Base-by-base conservation (phyloP, 331 rosid genomes). In the Prunus yedoensis region DNA sequence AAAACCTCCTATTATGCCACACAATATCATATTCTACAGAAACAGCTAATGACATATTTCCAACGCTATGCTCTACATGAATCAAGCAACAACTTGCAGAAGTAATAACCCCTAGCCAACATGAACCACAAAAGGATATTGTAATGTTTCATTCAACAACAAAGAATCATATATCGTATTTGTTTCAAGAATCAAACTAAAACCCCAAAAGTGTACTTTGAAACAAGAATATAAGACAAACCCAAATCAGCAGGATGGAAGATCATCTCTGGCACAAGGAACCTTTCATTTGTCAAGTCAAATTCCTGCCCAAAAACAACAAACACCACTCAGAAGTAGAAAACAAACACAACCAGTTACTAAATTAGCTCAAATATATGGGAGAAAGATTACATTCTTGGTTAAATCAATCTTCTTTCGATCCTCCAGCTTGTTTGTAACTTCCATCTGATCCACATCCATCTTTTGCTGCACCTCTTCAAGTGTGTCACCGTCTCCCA, bases 191-290 rank as follows among this genome's bases (percentile, higher is more conserved):
- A 53, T 9, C 60, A 71, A 62, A 49, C 56, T n/a, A 54, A 49
- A 54, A 35, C 43, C 46, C 56, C 17, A 18, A 15, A 20, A 38
- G 16, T 13, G 43, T 38, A 38, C 13, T 68, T 76, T 7, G 50
- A 52, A 69, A 45, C 52, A 6, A 46, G 21, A 70, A 27, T 27
- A 51, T 17, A 57, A 79, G 58, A 83, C 90, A 69, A 14, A 92
- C 97, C 99, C 78, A 94, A 80, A 92, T 94, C 96, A 67, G 97
- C 90, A 57, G 99, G 99, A 77, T 87, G 97, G 82, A 94, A 94
- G 62, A 94, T 82, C 99, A 94, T 94, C 89, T 94, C 99, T 0
- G 99, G 97, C 28, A 92, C 97, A 75, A 94, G 96, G 89, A 94
- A 92, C 17, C 99, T 93, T 68, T 94, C 99, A 43, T 94, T 94